Conservation (phyloP, 768 basidiomycete genomes). For the Mycena polygramma region DNA sequence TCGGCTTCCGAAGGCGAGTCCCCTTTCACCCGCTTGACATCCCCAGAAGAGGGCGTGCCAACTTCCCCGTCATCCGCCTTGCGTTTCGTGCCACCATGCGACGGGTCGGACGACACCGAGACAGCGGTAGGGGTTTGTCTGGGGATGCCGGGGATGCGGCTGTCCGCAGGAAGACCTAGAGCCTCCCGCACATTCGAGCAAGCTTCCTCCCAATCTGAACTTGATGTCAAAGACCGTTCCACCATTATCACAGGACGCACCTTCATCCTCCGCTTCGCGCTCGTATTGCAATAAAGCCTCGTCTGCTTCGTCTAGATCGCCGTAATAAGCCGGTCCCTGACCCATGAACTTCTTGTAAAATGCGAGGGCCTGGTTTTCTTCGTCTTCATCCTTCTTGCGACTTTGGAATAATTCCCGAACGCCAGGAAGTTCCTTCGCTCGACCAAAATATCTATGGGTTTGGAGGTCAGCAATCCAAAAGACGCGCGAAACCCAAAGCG, state of each 20-base stretch:
- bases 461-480: conserved; percentile 6
- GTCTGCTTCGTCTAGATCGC: conserved; percentile 87
- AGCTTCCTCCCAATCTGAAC: conserved; percentile 75
- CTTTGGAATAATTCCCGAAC: conserved; percentile 93
- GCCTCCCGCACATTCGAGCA: conserved; percentile 66
- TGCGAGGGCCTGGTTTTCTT: conserved; percentile 82
- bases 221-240: conserved; percentile 6
- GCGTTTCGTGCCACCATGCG: conserved; percentile 1
- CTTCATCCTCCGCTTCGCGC: conserved; percentile 76
- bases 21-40: conserved; percentile 47
- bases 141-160: conserved; percentile 57
- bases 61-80: conserved; percentile 58
- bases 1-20: conserved; percentile 1
- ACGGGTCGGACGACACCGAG: not conserved
- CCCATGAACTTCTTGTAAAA: conserved; percentile 92
- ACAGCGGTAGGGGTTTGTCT: conserved; percentile 52
- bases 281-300: conserved; percentile 79
- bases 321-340: conserved; percentile 91
- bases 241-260: conserved; percentile 53
- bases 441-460: conserved; percentile 87
- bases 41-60: conserved; percentile 52
- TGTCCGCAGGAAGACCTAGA: conserved; percentile 65
- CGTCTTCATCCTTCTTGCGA: conserved; percentile 87
- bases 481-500: conserved; percentile 40
- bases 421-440: conserved; percentile 95